Percentiles rank a stretch among this genome's conserved stretches.
phyloP scores from a whole-genome alignment of 2,329 filamentous ascomycete species.

The Alternaria alternata region DNA sequence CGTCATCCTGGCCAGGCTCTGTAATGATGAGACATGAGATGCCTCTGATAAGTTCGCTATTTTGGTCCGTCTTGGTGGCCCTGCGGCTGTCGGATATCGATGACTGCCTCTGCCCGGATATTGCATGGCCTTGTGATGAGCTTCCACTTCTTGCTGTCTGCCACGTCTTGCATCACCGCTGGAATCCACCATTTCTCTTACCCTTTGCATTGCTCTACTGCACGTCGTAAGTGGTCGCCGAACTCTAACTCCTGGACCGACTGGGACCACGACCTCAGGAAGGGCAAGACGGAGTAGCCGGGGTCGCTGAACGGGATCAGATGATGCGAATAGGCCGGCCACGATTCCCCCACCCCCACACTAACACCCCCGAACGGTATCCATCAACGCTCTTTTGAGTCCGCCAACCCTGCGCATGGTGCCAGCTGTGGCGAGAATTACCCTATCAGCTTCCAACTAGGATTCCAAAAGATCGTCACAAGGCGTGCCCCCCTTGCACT shows the following conservation, averaged over 20 bases:
- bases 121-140: slow-evolving; percentile 39
- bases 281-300: slow-evolving; percentile 26
- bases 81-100: slow-evolving; percentile 18
- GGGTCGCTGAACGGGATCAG: slow-evolving; percentile 42
- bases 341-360: slow-evolving; percentile 50
- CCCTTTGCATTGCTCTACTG: slow-evolving; percentile 33
- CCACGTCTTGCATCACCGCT: slow-evolving; percentile 46
- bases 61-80: slow-evolving; percentile 11
- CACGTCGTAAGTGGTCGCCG: slow-evolving; percentile 24
- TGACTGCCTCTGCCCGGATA: slow-evolving; percentile 33
- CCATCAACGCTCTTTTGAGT: slow-evolving; percentile 45
- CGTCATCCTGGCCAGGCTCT: slow-evolving; percentile 16
- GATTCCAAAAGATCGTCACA: slow-evolving; percentile 49
- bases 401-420: slow-evolving; percentile 44
- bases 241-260: slow-evolving; percentile 22
- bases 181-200: slow-evolving; percentile 25
- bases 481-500: slow-evolving; percentile 43
- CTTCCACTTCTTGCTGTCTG: slow-evolving; percentile 29
- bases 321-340: slow-evolving; percentile 43
- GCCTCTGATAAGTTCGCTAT: slow-evolving; percentile 8
- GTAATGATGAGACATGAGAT: slow-evolving; percentile 21
- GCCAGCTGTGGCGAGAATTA: slow-evolving; percentile 41
- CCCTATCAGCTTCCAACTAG: slow-evolving; percentile 38
- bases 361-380: slow-evolving; percentile 43
- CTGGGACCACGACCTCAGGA: slow-evolving; percentile 38